phyloP scores from a whole-genome alignment of 495 filamentous ascomycete genomes.

The Tetracladium setigerum region DNA sequence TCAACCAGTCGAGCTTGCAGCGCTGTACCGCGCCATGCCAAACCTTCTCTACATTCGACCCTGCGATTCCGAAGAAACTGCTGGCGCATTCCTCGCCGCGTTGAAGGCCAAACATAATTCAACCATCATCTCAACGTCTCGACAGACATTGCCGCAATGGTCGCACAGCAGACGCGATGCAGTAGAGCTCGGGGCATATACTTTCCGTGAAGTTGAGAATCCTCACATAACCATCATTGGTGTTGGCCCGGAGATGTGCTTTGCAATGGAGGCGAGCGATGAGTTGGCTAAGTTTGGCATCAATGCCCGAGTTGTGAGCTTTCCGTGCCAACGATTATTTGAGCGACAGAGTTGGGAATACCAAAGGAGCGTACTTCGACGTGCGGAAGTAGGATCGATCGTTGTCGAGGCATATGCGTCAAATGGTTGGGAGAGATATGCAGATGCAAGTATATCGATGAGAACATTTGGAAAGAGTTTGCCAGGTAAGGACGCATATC shows the following conservation, averaged over 20 bases:
- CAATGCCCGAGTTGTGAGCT: constrained; percentile 41
- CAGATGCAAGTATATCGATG: constrained; percentile 43
- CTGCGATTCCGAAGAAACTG: constrained; percentile 40
- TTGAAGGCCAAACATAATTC: constrained; percentile 34
- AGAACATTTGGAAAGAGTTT: constrained; percentile 38
- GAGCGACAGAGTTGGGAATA: constrained; percentile 43
- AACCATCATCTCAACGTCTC: constrained; percentile 24
- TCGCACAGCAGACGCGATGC: constrained; percentile 17
- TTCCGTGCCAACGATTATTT: constrained; percentile 48
- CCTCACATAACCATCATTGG: constrained; percentile 28
- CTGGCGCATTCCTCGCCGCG: constrained; percentile 45
- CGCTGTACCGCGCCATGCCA: constrained; percentile 53
- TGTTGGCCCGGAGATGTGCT: constrained; percentile 25
- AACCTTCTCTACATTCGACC: constrained; percentile 53
- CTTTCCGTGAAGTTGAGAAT: constrained; percentile 23
- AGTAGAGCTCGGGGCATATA: constrained; percentile 26
- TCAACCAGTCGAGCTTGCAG: constrained; percentile 50
- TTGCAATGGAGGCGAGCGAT: constrained; percentile 22
- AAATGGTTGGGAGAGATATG: constrained; percentile 53
- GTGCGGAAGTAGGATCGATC: constrained; percentile 30
- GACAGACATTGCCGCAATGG: constrained; percentile 20
- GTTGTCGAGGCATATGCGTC: constrained; percentile 48
- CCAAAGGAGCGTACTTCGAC: constrained; percentile 32
- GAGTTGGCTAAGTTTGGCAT: constrained; percentile 27
- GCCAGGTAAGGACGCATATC: constrained; percentile 44